Conservation (phyloP, 2,329 filamentous ascomycete genomes). For the Ophiosphaerella korrae region DNA sequence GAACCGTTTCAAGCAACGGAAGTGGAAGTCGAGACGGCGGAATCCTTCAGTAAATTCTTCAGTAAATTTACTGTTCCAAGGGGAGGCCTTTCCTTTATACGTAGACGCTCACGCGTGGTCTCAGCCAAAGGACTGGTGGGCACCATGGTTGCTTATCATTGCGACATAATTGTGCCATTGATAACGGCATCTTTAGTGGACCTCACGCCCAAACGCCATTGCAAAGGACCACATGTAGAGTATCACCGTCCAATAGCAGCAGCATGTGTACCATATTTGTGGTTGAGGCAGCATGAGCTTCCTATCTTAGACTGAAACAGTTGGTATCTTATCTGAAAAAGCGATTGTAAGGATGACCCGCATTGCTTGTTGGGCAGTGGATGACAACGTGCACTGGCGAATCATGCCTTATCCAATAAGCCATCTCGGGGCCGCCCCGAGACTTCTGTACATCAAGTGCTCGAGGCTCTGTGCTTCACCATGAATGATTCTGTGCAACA, state of each 20-base stretch:
- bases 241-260: slow-evolving; percentile 29
- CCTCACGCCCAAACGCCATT: slow-evolving; percentile 11
- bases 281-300: slow-evolving; percentile 26
- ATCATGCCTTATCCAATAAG: slow-evolving; percentile 28
- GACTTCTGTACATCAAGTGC: neutral
- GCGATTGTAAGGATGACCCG: slow-evolving; percentile 27
- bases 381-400: slow-evolving; percentile 21
- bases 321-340: slow-evolving; percentile 35
- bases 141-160: slow-evolving; percentile 44
- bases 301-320: slow-evolving; percentile 42
- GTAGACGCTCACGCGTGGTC: neutral
- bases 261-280: slow-evolving; percentile 12
- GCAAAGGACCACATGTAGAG: slow-evolving; percentile 16
- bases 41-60: neutral
- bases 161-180: slow-evolving; percentile 44
- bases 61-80: neutral
- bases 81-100: slow-evolving; percentile 9
- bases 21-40: neutral
- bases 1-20: neutral
- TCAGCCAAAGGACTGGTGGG: slow-evolving; percentile 16
- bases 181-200: slow-evolving; percentile 42
- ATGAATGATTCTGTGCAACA: slow-evolving; percentile 14
- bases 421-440: neutral
- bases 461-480: slow-evolving; percentile 7
- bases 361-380: slow-evolving; percentile 18